phyloP scores from a whole-genome alignment of 805 yeast genomes.

The Candida orba region DNA sequence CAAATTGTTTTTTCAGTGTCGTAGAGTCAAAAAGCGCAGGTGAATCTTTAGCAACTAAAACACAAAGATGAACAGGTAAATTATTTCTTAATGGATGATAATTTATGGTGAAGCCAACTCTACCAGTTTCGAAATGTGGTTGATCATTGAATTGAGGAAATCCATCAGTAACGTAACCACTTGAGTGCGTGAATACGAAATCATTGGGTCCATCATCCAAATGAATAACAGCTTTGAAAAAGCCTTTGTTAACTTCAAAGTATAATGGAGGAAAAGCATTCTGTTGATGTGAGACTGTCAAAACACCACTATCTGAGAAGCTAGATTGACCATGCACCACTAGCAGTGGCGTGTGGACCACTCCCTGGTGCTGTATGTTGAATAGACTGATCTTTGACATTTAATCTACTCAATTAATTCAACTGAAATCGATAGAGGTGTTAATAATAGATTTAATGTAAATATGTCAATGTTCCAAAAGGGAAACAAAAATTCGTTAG shows the following conservation, averaged over 20 bases:
- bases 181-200: slow-evolving; percentile 42
- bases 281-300: slow-evolving; percentile 37
- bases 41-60: slow-evolving; percentile 73
- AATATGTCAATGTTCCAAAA: too few relatives aligned
- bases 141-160: slow-evolving; percentile 12
- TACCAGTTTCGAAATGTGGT: slow-evolving; percentile 1
- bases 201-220: slow-evolving; percentile 63
- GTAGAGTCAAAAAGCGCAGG: slow-evolving; percentile 68
- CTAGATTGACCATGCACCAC: slow-evolving; percentile 42
- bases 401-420: neutral
- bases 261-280: slow-evolving; percentile 51
- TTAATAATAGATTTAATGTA: too few relatives aligned
- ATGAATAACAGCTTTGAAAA: slow-evolving; percentile 70
- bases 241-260: slow-evolving; percentile 60
- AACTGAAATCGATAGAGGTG: neutral
- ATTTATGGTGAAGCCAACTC: slow-evolving; percentile 28
- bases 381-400: slow-evolving; percentile 21
- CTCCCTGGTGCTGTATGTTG: slow-evolving; percentile 27
- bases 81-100: slow-evolving; percentile 54
- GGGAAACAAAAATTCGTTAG: too few relatives aligned
- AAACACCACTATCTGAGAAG: slow-evolving; percentile 26
- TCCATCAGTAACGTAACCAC: slow-evolving; percentile 31
- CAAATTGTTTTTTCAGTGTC: slow-evolving; percentile 35
- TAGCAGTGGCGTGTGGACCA: slow-evolving; percentile 41
- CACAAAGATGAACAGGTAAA: slow-evolving; percentile 76